phyloP scores from a whole-genome alignment of 169 alveolate species.

The Eimeria necatrix region DNA sequence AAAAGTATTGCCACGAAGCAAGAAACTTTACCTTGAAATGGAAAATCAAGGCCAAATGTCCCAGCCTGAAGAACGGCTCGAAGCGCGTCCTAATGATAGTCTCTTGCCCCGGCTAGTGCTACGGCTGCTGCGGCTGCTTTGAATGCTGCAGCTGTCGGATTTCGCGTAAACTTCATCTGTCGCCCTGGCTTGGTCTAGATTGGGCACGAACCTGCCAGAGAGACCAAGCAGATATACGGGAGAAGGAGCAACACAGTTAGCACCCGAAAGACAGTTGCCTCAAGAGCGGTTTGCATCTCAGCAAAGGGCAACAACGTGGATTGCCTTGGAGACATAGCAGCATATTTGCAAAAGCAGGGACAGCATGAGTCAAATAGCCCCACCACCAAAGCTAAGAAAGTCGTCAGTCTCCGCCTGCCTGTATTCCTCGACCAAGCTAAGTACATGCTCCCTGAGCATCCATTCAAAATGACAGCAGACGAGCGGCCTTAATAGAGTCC shows the following conservation, averaged over 20 bases:
- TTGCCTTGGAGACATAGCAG: background rate
- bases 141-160: background rate
- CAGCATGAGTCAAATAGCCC: background rate
- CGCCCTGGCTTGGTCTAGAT: background rate
- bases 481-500: background rate
- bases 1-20: too few species aligned
- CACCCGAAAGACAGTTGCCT: background rate
- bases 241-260: background rate
- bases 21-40: too few species aligned
- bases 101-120: background rate
- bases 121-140: background rate
- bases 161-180: background rate
- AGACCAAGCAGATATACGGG: too few species aligned
- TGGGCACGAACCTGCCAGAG: slow-evolving; percentile 34
- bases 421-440: slow-evolving; percentile 97
- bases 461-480: background rate
- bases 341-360: background rate
- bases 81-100: too few species aligned
- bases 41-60: too few species aligned
- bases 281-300: background rate
- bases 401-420: slow-evolving; percentile 98
- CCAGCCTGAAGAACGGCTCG: too few species aligned
- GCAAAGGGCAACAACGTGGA: background rate
- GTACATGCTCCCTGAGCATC: slow-evolving; percentile 92
- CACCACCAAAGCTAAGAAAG: slow-evolving; percentile 90